Base-by-base conservation (phyloP, 345 rosid species). In the Citrus glauca region DNA sequence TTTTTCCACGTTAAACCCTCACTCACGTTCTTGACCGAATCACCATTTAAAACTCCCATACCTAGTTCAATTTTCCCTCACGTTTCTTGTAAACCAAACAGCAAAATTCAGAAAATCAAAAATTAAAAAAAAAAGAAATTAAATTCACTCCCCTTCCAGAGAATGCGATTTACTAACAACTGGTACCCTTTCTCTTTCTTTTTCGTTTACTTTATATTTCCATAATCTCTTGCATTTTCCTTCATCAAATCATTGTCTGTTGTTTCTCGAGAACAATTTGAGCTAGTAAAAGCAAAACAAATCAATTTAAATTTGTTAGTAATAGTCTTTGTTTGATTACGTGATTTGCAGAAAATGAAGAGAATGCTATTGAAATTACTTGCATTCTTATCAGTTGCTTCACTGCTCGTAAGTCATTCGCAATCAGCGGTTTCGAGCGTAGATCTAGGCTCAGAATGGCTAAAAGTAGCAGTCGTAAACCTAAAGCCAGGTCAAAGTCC, bases 381-480 rank as follows among this genome's bases (percentile, higher is more conserved):
- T 79, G 19, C 86, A 42, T 75, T 86, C 22, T 74, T 89, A 38
- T 75, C 82, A 38, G 79, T 82, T 61, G 69, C 88, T 28, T 88
- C 81, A 2, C 28, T 86, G 63, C 71, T 74, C 20, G 45, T 56
- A 14, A 60, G 72, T 28, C 89, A 86, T 71, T 86, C 95, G 9
- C 88, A 92, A 72, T 90, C 98, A 1, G 98, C 98, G 4, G 98
- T 94, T 66, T 86, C 90, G 53, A 94, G 98, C 84, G 77, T 96
- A 86, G 99, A 97, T 94, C 94, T 97, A 74, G 99, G 99, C 16
- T 90, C 99, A 3, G 98, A 97, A 85, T 97, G 92, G 95, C 17
- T 93, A 13, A 97, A 94, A 83, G 97, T 94, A 28, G 97, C 98
- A 0, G 98, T 97, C 4, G 98, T 97, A 50, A 94, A 94, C 80